Evolutionary conservation across 768 basidiomycete genomes (phyloP).

Genomic region (Porphyrellus cyaneotinctus): DNA sequence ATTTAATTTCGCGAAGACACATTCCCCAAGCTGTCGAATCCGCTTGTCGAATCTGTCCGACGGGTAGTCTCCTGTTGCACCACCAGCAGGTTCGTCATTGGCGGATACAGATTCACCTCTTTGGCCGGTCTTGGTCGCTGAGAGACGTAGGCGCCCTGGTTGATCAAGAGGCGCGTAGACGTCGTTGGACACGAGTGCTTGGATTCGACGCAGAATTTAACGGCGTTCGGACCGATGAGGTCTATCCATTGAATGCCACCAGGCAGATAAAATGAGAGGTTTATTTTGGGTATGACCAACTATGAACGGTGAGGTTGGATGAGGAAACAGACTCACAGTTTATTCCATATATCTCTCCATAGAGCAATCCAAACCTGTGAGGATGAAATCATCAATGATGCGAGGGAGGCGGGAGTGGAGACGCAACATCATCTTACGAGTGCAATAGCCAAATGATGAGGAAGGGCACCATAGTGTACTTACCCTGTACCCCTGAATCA

Average conservation of each 20-base stretch:
- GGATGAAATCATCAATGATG: slow-evolving; percentile 6
- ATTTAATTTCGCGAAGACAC: slow-evolving; percentile 10
- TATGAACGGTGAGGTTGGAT: not conserved
- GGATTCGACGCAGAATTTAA: slow-evolving; percentile 94
- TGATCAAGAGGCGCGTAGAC: slow-evolving; percentile 66
- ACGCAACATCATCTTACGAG: not conserved
- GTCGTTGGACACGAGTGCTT: slow-evolving; percentile 69
- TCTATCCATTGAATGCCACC: slow-evolving; percentile 42
- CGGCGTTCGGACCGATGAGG: slow-evolving; percentile 66
- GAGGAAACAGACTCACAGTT: slow-evolving; percentile 60
- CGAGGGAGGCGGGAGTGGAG: not conserved
- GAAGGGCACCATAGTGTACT: slow-evolving; percentile 13
- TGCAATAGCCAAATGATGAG: not conserved
- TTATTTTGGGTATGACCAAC: no score
- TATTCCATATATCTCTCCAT: slow-evolving; percentile 87
- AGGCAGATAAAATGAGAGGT: no score
- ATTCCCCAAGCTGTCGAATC: not conserved
- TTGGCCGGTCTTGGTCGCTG: slow-evolving; percentile 3
- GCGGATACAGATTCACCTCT: slow-evolving; percentile 1
- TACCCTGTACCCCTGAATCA: slow-evolving; percentile 87
- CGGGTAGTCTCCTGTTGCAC: not conserved
- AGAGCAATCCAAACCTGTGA: slow-evolving; percentile 70
- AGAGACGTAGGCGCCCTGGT: slow-evolving; percentile 50
- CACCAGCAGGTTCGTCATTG: not conserved
- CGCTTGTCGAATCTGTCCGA: not conserved